Base-by-base conservation (phyloP, 2,329 filamentous ascomycete species). In the Aureobasidium sp. region DNA sequence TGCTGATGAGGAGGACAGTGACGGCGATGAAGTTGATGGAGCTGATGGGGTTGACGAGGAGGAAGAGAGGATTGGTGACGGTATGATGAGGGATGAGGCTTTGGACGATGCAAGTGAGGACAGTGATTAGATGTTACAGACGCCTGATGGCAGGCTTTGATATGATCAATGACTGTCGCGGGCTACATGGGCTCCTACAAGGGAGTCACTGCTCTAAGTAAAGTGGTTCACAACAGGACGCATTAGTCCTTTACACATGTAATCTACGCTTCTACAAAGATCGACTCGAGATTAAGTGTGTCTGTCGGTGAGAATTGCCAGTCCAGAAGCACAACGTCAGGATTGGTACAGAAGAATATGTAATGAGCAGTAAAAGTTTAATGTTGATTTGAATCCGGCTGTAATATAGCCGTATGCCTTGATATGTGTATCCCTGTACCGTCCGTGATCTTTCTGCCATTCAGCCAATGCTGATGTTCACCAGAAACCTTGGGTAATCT, bases 51-150 rank as follows among this genome's bases (percentile, higher is more conserved):
- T 67, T 6, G 40, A 90, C 92, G 73, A 91, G 91, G 83, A 81
- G 90, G 73, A 91, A 85, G 31, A 84, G 84, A 67, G 89, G 88
- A 15, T 93, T 70, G 92, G 92, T 71, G 85, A 38, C 36, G 56
- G 55, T 36, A 47, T 73, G 40, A 47, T 73, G 40, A 67, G 69
- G 42, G 76, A 77, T 51, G 75, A 77, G 62, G 76, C 76, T 45
- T 69, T 77, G 33, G 76, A 77, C 60, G 74, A 76, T 51, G 70
- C 76, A 42, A 69, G 71, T 42, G 68, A 67, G 16, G 73, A 76
- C 54, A 76, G 73, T 66, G 75, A 77, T 61, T 76, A 64, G 56
- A 40, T 5, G 40, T 31, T 53, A 27, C 51, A 64, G 4, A 6
- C 16, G 20, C 13, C 51, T 36, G 25, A 36, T 13, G 3, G 11